These are phyloP conservation scores for Vitis labrusca DNA, from an alignment of 164 flowering plant genomes.

Conservation along the genomic window DNA sequence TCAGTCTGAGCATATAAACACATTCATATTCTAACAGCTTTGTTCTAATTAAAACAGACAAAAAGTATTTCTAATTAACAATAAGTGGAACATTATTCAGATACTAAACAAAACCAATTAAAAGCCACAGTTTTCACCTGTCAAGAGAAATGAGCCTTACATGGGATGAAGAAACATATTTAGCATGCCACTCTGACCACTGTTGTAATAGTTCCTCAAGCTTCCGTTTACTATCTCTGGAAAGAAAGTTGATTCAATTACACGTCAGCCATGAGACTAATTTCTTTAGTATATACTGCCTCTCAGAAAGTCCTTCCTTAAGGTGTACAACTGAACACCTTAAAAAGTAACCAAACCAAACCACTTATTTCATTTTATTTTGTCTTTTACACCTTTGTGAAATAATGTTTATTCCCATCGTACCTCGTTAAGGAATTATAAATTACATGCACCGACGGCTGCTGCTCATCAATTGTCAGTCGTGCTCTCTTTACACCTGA, in stretches of 20 bases:
- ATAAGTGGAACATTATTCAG: neutral
- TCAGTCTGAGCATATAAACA: no score
- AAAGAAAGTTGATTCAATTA: constrained; percentile 6
- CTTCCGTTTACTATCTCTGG: constrained; percentile 76
- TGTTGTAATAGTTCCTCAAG: constrained; percentile 76
- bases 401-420: constrained; percentile 11
- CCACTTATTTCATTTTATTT: neutral
- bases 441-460: constrained; percentile 67
- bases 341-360: no score
- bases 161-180: constrained; percentile 34
- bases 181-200: constrained; percentile 93
- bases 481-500: constrained; percentile 78
- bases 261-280: no score
- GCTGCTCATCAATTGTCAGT: constrained; percentile 44
- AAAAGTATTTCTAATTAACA: neutral
- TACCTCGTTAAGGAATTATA: constrained; percentile 78
- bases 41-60: no score
- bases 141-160: constrained; percentile 30
- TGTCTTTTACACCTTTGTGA: neutral
- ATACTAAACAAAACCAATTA: neutral
- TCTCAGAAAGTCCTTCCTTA: neutral
- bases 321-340: no score
- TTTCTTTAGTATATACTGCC: neutral
- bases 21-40: no score
- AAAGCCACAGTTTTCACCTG: neutral